Evolutionary conservation across 2,329 filamentous ascomycete genomes (phyloP), one percentile per base, ranked within the genome.

Genomic region (Colletotrichum gloeosporioides): DNA sequence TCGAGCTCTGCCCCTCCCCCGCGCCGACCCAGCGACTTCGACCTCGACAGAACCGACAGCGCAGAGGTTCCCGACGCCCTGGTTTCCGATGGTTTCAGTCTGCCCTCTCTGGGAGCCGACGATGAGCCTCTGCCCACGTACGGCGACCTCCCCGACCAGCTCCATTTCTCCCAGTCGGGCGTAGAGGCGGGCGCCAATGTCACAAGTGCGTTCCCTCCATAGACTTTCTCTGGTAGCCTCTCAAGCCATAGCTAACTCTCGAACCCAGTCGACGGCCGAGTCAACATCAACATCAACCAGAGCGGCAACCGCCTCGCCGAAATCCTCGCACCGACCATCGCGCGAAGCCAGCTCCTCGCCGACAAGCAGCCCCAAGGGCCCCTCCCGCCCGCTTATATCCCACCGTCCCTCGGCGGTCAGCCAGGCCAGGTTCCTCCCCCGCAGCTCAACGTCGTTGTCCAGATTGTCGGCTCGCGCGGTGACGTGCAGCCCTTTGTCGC

Each of bases 271-370:
- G 93, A 96, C 85, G 95, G 95, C 29, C 92, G 95, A 81, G 89
- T 97, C 80, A 92, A 95, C 81, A 95, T 97, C 86, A 93, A 92
- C 77, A 95, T 97, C 85, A 92, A 93, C 81, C 93, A 95, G 82
- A 93, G 92, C 79, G 92, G 90, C 79, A 86, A 89, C 71, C 90
- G 90, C 71, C 87, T 96, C 6, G 92, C 93, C 3, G 91, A 92
- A 76, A 87, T 96, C 15, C 88, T 96, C 31, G 89, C 91, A 0
- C 93, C 94, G 4, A 91, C 92, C 9, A 82, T 96, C 55, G 68
- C 68, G 25, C 85, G 89, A 77, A 87, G 88, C 77, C 89, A 94
- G 80, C 84, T 92, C 27, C 86, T 88, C 44, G 85, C 89, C 59
- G 89, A 92, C 31, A 81, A 81, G 15, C 44, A 71, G 44, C 78